Evolutionary conservation across 495 filamentous ascomycete genomes (phyloP).

Genomic region (Acidiella bohemica): DNA sequence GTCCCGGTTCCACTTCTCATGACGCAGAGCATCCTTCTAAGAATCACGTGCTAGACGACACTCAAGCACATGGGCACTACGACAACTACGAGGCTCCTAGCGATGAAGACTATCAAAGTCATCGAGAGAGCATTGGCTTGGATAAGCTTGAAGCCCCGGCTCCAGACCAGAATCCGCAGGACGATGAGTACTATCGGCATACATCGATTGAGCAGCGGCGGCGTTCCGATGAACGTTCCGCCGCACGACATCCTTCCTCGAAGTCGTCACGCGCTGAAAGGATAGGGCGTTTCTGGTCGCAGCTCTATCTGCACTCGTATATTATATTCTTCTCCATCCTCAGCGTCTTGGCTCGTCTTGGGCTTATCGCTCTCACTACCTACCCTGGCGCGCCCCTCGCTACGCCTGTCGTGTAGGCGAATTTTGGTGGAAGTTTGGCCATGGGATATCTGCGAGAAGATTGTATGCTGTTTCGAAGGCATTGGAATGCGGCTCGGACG

Average conservation of each 20-base stretch:
- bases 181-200: neutral
- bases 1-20: too few relatives aligned
- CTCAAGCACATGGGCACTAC: too few relatives aligned
- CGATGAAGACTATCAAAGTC: too few relatives aligned
- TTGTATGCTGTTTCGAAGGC: conserved; percentile 54
- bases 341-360: conserved; percentile 72
- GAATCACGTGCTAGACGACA: too few relatives aligned
- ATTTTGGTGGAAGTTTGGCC: conserved; percentile 62
- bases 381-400: conserved; percentile 64
- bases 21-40: too few relatives aligned
- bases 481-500: conserved; percentile 35
- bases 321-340: conserved; percentile 74
- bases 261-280: neutral
- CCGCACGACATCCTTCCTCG: neutral
- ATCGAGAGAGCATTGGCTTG: neutral
- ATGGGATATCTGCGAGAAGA: conserved; percentile 85
- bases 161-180: neutral
- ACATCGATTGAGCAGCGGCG: too few relatives aligned
- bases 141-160: neutral
- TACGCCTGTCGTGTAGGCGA: conserved; percentile 71
- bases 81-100: too few relatives aligned
- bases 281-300: neutral
- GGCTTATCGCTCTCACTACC: conserved; percentile 61
- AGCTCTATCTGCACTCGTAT: conserved; percentile 39
- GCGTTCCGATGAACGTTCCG: neutral